A percentile compares a stretch with the other conserved stretches of the same genome.
Evolutionary conservation across 805 yeast species (phyloP).

Genomic region (Cyberlindnera mississippiensis): DNA sequence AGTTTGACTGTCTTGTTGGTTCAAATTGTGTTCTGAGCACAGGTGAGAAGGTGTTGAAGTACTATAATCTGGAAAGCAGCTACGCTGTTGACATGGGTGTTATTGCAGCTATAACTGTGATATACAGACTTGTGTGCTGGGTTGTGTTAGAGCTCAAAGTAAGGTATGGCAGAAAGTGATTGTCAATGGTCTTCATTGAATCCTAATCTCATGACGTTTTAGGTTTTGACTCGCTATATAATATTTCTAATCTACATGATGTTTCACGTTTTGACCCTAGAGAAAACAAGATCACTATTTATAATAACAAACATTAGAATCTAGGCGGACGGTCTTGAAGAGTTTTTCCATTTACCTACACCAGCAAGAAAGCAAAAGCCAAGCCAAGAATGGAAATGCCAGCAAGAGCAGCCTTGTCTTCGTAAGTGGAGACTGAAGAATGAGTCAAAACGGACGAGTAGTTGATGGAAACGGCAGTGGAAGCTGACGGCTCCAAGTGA

Average conservation of each 20-base stretch:
- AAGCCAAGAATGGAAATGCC: slow-evolving; percentile 4
- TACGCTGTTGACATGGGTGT: slow-evolving; percentile 17
- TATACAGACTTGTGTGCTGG: slow-evolving; percentile 18
- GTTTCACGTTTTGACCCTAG: too few species aligned
- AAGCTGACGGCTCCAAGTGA: not conserved
- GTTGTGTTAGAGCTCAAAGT: slow-evolving; percentile 11
- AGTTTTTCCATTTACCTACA: slow-evolving; percentile 1
- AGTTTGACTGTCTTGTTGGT: slow-evolving; percentile 46
- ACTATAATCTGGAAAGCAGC: slow-evolving; percentile 38
- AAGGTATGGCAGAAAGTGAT: slow-evolving; percentile 1
- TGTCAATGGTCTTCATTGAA: too few species aligned
- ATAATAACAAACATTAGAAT: too few species aligned
- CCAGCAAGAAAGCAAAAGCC: slow-evolving; percentile 1
- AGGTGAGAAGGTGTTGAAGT: slow-evolving; percentile 54
- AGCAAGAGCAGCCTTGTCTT: slow-evolving; percentile 4
- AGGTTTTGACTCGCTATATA: too few species aligned
- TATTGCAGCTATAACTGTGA: slow-evolving; percentile 13
- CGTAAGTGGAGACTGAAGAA: slow-evolving; percentile 4
- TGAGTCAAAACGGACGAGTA: not conserved
- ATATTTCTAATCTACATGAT: too few species aligned
- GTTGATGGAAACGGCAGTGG: too few species aligned
- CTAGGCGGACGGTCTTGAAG: too few species aligned
- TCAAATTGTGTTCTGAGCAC: slow-evolving; percentile 45
- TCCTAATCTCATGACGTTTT: too few species aligned
- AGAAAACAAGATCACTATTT: too few species aligned